Evolutionary conservation across 805 yeast species (phyloP).

Genomic region (Metahyphopichia silvanorum): DNA sequence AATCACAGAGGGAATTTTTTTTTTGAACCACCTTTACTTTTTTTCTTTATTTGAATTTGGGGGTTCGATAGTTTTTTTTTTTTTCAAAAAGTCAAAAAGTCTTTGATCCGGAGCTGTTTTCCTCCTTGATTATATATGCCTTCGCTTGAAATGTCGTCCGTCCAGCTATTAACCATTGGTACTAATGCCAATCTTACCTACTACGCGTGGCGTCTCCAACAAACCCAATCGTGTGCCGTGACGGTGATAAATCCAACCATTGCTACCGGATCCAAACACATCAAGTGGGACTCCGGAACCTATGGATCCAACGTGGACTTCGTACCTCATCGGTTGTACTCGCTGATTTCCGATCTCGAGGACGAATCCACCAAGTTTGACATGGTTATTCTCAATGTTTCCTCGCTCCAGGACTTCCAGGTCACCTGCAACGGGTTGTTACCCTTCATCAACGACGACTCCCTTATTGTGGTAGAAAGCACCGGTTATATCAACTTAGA

Average conservation of each 20-base stretch:
- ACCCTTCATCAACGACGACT: constrained; percentile 27
- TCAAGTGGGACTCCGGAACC: constrained; percentile 15
- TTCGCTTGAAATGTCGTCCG: constrained; percentile 11
- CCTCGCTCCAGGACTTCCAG: constrained; percentile 40
- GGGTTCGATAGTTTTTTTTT: not conserved
- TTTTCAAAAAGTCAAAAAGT: not conserved
- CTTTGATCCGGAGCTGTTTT: not conserved
- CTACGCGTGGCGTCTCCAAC: constrained; percentile 56
- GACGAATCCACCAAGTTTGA: constrained; percentile 22
- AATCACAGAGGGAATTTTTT: no score
- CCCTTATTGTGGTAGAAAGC: constrained; percentile 62
- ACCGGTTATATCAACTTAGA: constrained; percentile 72
- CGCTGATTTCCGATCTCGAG: constrained; percentile 9
- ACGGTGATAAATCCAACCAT: constrained; percentile 36
- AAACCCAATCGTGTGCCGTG: constrained; percentile 35
- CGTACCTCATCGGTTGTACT: constrained; percentile 4
- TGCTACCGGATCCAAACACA: constrained; percentile 3
- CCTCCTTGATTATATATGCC: not conserved
- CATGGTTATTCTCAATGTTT: constrained; percentile 30
- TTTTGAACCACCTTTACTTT: constrained; percentile 1
- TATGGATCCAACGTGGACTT: constrained; percentile 4
- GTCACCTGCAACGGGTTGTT: constrained; percentile 18
- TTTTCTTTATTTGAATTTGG: not conserved
- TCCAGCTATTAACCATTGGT: constrained; percentile 40
- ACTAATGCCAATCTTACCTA: constrained; percentile 55